Percentiles rank a stretch among this genome's conserved stretches.
Evolutionary conservation across 257 asterid genomes (phyloP).

Genomic region (Nicotiana noctiflora): DNA sequence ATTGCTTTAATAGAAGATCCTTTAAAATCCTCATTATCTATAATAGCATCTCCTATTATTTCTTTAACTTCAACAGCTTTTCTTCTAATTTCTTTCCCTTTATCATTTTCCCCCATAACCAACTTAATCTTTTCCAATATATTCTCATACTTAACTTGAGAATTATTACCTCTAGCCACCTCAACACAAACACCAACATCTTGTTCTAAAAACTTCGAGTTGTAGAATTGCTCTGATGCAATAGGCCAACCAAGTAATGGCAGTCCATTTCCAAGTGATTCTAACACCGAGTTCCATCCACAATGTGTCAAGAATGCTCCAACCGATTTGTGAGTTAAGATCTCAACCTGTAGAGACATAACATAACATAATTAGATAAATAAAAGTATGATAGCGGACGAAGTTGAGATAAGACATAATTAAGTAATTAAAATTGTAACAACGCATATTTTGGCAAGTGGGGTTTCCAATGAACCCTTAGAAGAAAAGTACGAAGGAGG

Average conservation of each 20-base stretch:
- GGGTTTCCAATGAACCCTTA: too few relatives aligned
- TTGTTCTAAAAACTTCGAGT: constrained; percentile 40
- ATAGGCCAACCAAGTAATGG: constrained; percentile 57
- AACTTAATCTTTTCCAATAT: constrained; percentile 32
- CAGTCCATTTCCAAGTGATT: constrained; percentile 41
- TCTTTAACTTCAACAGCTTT: constrained; percentile 26
- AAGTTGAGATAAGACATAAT: too few relatives aligned
- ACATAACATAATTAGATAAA: too few relatives aligned
- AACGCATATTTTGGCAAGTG: too few relatives aligned
- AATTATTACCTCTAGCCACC: constrained; percentile 45
- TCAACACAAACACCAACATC: constrained; percentile 45
- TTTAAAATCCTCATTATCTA: constrained; percentile 21
- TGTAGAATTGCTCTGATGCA: constrained; percentile 54
- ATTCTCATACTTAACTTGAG: constrained; percentile 37
- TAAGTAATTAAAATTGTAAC: too few relatives aligned
- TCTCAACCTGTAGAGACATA: constrained; percentile 25
- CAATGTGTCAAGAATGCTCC: constrained; percentile 44
- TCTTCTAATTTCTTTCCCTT: constrained; percentile 24
- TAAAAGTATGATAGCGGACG: too few relatives aligned
- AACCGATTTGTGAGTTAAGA: constrained; percentile 36
- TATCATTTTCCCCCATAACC: constrained; percentile 36
- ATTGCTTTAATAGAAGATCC: constrained; percentile 45
- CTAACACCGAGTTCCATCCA: constrained; percentile 62
- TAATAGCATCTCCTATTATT: constrained; percentile 21
- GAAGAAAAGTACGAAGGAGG: too few relatives aligned